Conservation (phyloP, 371 early-diverging fungal species). For the Chytridium lagenaria region DNA sequence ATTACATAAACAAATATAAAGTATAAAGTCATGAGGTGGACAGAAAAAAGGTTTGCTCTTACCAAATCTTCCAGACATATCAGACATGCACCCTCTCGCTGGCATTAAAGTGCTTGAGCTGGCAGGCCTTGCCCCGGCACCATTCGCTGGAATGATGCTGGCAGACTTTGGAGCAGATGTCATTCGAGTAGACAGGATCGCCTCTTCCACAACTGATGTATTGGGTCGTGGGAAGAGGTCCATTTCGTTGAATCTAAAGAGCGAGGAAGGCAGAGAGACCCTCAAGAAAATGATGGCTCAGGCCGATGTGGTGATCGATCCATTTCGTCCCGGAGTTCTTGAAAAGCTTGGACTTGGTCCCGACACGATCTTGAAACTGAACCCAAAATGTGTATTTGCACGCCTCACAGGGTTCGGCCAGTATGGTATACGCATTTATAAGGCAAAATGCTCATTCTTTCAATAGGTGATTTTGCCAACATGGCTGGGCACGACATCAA, state of each 20-base stretch:
- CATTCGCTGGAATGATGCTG: conserved; percentile 72
- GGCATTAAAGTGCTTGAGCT: conserved; percentile 72
- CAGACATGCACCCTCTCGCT: conserved; percentile 46
- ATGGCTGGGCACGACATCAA: conserved; percentile 83
- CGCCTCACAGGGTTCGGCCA: conserved; percentile 78
- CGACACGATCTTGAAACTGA: conserved; percentile 58
- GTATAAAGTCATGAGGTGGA: neutral
- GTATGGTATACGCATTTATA: conserved; percentile 43
- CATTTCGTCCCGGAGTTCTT: conserved; percentile 79
- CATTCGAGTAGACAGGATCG: conserved; percentile 70
- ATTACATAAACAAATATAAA: too few relatives aligned
- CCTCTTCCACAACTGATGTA: conserved; percentile 54
- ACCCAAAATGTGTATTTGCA: conserved; percentile 70
- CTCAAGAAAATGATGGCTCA: conserved; percentile 53
- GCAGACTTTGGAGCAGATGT: conserved; percentile 80
- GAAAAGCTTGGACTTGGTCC: conserved; percentile 76
- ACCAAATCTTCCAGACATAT: neutral
- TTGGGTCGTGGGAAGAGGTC: conserved; percentile 74
- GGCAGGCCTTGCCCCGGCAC: conserved; percentile 78
- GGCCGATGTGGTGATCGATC: conserved; percentile 77
- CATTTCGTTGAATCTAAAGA: conserved; percentile 70
- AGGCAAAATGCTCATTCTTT: neutral
- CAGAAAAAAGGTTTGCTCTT: neutral
- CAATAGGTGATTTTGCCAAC: conserved; percentile 48
- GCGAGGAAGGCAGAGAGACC: conserved; percentile 55